phyloP scores from a whole-genome alignment of 140 eudicot species.

The Anethum foeniculum region DNA sequence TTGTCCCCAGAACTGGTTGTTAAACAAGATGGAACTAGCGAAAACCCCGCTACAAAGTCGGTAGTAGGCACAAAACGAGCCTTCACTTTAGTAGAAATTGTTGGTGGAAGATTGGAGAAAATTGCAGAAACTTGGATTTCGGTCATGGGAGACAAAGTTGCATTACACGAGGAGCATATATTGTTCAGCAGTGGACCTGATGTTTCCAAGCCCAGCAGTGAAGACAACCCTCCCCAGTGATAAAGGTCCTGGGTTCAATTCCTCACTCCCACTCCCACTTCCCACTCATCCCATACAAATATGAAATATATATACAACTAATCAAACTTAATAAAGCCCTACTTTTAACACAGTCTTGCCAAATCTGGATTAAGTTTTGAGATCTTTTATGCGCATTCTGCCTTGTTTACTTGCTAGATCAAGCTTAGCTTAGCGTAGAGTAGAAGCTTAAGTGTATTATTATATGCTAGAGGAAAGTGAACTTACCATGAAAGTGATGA shows the following conservation, averaged over 20 bases:
- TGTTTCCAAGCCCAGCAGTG: constrained; percentile 12
- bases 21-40: constrained; percentile 21
- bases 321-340: not conserved
- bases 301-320: not conserved
- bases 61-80: constrained; percentile 55
- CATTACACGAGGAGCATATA: constrained; percentile 43
- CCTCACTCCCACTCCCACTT: not conserved
- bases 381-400: not conserved
- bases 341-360: not conserved
- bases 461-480: constrained; percentile 24
- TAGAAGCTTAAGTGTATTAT: not conserved
- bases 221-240: not conserved
- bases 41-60: constrained; percentile 20
- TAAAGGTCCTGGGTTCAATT: not conserved
- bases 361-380: not conserved
- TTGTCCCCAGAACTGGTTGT: constrained; percentile 50
- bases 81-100: constrained; percentile 58
- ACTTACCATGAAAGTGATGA: constrained; percentile 29
- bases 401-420: not conserved
- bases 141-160: constrained; percentile 40
- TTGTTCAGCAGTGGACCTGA: constrained; percentile 28
- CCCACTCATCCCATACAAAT: not conserved
- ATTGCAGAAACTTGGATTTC: constrained; percentile 87
- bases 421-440: not conserved
- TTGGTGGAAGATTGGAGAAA: constrained; percentile 44